Evolutionary conservation across 2,329 filamentous ascomycete genomes (phyloP).

Genomic region (Pseudogymnoascus sp.): DNA sequence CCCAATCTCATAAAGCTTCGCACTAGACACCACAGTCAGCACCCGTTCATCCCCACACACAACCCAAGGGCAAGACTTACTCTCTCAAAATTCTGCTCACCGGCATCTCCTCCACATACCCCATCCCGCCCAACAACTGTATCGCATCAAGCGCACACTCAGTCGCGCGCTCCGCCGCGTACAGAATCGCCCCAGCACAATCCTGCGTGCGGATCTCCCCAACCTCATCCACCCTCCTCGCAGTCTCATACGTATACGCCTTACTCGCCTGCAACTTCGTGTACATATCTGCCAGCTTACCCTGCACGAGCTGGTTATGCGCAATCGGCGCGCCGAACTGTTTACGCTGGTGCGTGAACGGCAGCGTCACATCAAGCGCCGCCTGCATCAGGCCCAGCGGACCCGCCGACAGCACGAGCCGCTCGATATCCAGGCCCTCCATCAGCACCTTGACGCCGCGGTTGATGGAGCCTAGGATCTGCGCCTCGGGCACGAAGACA

Average conservation of each 20-base stretch:
- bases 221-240: constrained; percentile 68
- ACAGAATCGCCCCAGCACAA: constrained; percentile 88
- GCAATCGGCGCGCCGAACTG: constrained; percentile 85
- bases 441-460: constrained; percentile 84
- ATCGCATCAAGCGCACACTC: constrained; percentile 82
- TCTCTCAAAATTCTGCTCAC: constrained; percentile 75
- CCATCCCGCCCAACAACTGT: constrained; percentile 89
- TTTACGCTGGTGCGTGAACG: constrained; percentile 79
- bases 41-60: not conserved
- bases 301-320: constrained; percentile 88
- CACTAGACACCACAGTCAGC: constrained; percentile 36
- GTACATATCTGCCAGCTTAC: constrained; percentile 94
- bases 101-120: constrained; percentile 91
- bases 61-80: constrained; percentile 17
- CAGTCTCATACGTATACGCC: constrained; percentile 83
- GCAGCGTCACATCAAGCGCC: constrained; percentile 73
- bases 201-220: constrained; percentile 74
- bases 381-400: constrained; percentile 94
- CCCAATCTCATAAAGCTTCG: constrained; percentile 88
- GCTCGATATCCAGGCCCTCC: constrained; percentile 91
- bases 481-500: constrained; percentile 78
- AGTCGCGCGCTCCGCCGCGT: constrained; percentile 83
- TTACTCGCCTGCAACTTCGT: constrained; percentile 77
- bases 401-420: constrained; percentile 82
- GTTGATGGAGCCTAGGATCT: constrained; percentile 72